Conservation (phyloP, 345 rosid species). For the Hibiscus mutabilis region DNA sequence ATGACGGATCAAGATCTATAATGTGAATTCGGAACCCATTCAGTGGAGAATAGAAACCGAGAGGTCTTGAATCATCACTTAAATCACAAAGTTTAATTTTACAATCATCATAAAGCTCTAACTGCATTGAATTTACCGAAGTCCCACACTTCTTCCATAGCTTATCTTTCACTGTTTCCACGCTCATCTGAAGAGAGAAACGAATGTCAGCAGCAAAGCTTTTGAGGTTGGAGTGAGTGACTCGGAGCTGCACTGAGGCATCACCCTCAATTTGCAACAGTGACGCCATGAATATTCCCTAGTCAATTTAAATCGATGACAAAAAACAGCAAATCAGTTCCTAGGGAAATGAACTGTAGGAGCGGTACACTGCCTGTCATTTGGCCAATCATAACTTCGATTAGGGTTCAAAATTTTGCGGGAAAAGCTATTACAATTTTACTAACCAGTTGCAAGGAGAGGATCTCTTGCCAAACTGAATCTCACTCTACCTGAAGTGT, state of each 20-base stretch:
- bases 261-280: constrained; percentile 43
- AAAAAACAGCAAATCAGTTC: too few species aligned
- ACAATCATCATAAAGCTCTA: constrained; percentile 79
- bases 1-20: constrained; percentile 1
- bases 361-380: too few species aligned
- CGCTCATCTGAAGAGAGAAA: constrained; percentile 29
- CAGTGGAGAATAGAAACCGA: constrained; percentile 76
- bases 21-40: constrained; percentile 63
- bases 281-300: constrained; percentile 17
- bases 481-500: too few species aligned
- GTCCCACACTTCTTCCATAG: constrained; percentile 89
- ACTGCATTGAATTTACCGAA: constrained; percentile 57
- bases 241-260: constrained; percentile 59
- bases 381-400: too few species aligned
- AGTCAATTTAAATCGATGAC: too few species aligned
- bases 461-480: too few species aligned
- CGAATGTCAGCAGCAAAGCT: constrained; percentile 53
- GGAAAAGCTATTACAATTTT: too few species aligned
- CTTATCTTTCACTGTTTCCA: constrained; percentile 87
- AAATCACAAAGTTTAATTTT: constrained; percentile 22
- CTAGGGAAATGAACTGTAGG: too few species aligned
- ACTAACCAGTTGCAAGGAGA: too few species aligned
- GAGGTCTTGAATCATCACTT: constrained; percentile 7
- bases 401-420: too few species aligned
- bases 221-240: constrained; percentile 78